Percentiles rank a stretch among this genome's conserved stretches.
phyloP scores from a whole-genome alignment of 2,329 filamentous ascomycete genomes.

The Colletotrichum abscissum region DNA sequence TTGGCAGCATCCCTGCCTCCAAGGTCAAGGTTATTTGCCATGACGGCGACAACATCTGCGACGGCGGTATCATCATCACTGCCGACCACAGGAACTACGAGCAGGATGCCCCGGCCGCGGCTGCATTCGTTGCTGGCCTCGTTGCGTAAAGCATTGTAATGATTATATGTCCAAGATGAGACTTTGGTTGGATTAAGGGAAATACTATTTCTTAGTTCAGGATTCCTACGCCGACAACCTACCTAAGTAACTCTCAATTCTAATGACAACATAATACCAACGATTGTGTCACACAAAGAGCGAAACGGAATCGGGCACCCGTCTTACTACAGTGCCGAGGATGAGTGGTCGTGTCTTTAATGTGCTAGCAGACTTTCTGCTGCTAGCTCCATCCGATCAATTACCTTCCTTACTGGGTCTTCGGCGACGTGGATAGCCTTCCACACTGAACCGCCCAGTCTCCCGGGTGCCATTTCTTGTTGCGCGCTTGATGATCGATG shows the following conservation, averaged over 20 bases:
- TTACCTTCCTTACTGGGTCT: neutral
- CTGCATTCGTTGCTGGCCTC: slow-evolving; percentile 40
- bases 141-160: slow-evolving; percentile 11
- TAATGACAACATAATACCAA: neutral
- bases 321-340: neutral
- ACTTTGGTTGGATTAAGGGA: neutral
- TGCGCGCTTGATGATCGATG: too few species aligned
- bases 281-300: neutral
- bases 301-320: rapidly evolving
- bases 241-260: neutral
- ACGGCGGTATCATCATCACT: slow-evolving; percentile 42
- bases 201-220: neutral
- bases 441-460: neutral
- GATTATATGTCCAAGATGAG: neutral
- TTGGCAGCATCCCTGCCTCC: slow-evolving; percentile 19
- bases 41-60: slow-evolving; percentile 46
- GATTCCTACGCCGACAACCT: neutral
- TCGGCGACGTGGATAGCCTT: neutral
- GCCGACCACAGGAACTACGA: slow-evolving; percentile 43
- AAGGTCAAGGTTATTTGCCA: slow-evolving; percentile 44
- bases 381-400: neutral
- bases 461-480: neutral
- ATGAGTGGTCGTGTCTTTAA: neutral
- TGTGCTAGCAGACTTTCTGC: neutral
- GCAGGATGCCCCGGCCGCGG: slow-evolving; percentile 43